These are phyloP conservation scores for Pleomassaria siparia DNA, from an alignment of 2,329 filamentous ascomycete genomes.

Conservation along the genomic window DNA sequence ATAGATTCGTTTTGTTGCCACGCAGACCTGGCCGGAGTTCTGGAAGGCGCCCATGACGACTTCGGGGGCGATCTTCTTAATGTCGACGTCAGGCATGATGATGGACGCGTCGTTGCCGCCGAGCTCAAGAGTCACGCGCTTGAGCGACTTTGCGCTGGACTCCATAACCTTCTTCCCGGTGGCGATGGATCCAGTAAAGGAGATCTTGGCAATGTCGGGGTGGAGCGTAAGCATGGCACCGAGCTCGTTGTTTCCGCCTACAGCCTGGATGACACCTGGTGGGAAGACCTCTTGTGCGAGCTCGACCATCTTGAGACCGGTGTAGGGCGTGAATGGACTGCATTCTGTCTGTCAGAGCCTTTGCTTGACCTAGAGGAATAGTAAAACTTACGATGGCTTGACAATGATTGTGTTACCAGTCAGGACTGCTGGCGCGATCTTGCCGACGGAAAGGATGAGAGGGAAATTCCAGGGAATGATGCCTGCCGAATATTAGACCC, in stretches of 20 bases:
- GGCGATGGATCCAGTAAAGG: slow-evolving; percentile 62
- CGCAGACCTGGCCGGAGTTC: slow-evolving; percentile 56
- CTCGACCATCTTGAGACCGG: slow-evolving; percentile 60
- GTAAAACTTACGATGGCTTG: slow-evolving; percentile 51
- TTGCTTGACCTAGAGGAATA: neutral
- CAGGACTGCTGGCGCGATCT: slow-evolving; percentile 60
- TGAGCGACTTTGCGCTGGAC: slow-evolving; percentile 57
- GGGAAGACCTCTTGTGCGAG: slow-evolving; percentile 60
- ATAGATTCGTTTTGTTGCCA: slow-evolving; percentile 34
- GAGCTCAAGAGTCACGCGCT: slow-evolving; percentile 62
- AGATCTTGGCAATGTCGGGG: slow-evolving; percentile 62
- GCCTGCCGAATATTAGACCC: slow-evolving; percentile 10
- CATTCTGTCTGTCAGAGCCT: slow-evolving; percentile 24
- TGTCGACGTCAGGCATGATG: slow-evolving; percentile 55
- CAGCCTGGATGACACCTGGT: slow-evolving; percentile 61
- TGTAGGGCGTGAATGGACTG: slow-evolving; percentile 57
- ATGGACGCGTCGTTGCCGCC: slow-evolving; percentile 65
- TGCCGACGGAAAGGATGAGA: slow-evolving; percentile 43
- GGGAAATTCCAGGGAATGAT: slow-evolving; percentile 49
- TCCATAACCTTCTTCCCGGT: slow-evolving; percentile 63
- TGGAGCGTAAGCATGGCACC: slow-evolving; percentile 62
- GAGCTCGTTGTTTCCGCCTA: slow-evolving; percentile 62
- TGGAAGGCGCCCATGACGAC: slow-evolving; percentile 50
- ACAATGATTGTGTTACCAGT: slow-evolving; percentile 59
- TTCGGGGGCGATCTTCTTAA: slow-evolving; percentile 44